Evolutionary conservation across 345 rosid genomes (phyloP), one percentile per base, ranked within the genome.

Genomic region (Syzygium jambos): DNA sequence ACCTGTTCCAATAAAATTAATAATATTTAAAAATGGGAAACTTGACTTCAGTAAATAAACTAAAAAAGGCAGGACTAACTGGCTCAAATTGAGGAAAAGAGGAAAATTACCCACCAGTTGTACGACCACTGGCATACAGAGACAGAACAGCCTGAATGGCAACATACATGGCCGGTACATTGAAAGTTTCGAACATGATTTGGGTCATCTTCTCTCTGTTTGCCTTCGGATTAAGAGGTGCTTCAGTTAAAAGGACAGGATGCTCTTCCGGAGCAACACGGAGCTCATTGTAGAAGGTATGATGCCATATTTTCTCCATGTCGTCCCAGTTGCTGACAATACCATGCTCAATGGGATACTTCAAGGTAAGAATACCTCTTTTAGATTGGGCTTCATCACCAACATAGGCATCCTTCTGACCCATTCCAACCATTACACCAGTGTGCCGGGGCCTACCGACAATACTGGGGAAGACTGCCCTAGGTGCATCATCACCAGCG

Each of bases 401-500:
- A 5, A 94, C 95, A 89, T 93, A 93, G 15, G 94, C 94, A 89
- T 93, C 95, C 90, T 93, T 93, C 86, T 93, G 95, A 51, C 95
- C 95, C 95, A 93, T 94, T 34, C 95, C 95, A 30, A 94, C 95
- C 95, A 94, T 94, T 68, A 94, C 95, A 91, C 95, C 95, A 52
- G 95, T 94, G 89, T 94, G 95, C 65, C 95, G 88, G 4, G 95
- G 95, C 55, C 95, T 86, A 56, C 95, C 95, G 23, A 94, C 94
- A 87, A 94, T 94, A 85, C 95, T 93, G 21, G 95, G 95, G 55
- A 93, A 93, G 34, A 93, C 95, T 68, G 95, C 95, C 89, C 95
- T 91, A 9, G 95, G 95, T 7, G 95, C 95, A 56, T 93, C 95
- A 88, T 93, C 95, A 43, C 95, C 95, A 5, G 94, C 95, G 84